Conservation (phyloP, 2,329 filamentous ascomycete genomes). For the Penicillium sumatraense region DNA sequence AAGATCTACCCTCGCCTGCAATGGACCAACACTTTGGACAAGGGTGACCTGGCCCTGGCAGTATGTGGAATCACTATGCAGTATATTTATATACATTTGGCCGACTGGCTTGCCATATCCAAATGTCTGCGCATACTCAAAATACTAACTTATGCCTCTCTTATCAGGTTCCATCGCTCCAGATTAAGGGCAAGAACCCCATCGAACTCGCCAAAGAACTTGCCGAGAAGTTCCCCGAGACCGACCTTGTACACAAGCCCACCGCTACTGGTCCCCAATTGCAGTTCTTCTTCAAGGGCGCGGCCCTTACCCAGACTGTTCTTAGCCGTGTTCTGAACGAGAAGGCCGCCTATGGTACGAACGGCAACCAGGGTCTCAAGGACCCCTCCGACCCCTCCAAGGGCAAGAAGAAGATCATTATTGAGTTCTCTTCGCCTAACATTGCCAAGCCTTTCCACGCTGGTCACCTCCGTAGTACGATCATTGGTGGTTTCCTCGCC, state of each 20-base stretch:
- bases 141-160: slow-evolving; percentile 12
- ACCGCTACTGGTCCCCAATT: slow-evolving; percentile 63
- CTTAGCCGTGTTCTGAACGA: slow-evolving; percentile 64
- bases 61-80: slow-evolving; percentile 32
- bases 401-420: slow-evolving; percentile 62
- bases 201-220: slow-evolving; percentile 61
- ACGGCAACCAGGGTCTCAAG: slow-evolving; percentile 61
- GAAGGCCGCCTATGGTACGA: slow-evolving; percentile 62
- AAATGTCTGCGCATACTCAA: not conserved
- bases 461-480: slow-evolving; percentile 68
- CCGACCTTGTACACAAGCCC: slow-evolving; percentile 62
- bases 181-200: slow-evolving; percentile 64
- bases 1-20: slow-evolving; percentile 46
- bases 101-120: not conserved
- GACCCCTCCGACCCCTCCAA: slow-evolving; percentile 61
- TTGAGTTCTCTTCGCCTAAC: slow-evolving; percentile 71
- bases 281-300: slow-evolving; percentile 68
- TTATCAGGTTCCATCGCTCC: slow-evolving; percentile 46
- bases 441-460: slow-evolving; percentile 71
- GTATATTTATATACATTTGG: not conserved
- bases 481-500: slow-evolving; percentile 68
- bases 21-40: slow-evolving; percentile 53
- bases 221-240: slow-evolving; percentile 61
- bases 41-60: slow-evolving; percentile 51
- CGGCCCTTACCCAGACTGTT: slow-evolving; percentile 60